Conservation (phyloP, 1,284 basidiomycete species). For the Sporisorium scitamineum region DNA sequence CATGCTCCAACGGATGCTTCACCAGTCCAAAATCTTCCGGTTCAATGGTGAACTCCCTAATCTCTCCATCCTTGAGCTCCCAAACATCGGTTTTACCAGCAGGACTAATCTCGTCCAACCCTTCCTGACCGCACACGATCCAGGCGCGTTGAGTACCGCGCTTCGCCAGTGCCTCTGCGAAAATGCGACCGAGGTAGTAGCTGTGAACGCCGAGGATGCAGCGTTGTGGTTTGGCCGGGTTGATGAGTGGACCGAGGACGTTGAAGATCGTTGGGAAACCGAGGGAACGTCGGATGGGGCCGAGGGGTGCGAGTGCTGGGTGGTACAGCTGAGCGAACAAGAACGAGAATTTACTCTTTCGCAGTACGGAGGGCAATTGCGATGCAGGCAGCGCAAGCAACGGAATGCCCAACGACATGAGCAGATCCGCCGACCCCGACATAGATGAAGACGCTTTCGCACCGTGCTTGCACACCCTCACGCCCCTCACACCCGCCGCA, state of each 20-base stretch:
- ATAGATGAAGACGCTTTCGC: conserved; percentile 92
- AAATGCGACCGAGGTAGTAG: conserved; percentile 83
- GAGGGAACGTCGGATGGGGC: conserved; percentile 84
- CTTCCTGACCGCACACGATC: conserved; percentile 93
- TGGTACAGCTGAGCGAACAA: conserved; percentile 95
- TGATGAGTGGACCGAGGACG: conserved; percentile 91
- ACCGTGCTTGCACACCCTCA: conserved; percentile 95
- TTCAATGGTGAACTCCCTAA: conserved; percentile 53
- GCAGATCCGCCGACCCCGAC: conserved; percentile 92
- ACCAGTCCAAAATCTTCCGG: conserved; percentile 63
- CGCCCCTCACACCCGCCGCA: conserved; percentile 87
- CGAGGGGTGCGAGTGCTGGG: conserved; percentile 84
- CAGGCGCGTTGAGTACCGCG: conserved; percentile 81
- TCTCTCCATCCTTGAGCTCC: conserved; percentile 57
- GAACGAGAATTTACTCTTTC: conserved; percentile 81
- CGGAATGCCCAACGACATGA: conserved; percentile 86
- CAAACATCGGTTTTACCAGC: conserved; percentile 80
- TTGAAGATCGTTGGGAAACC: conserved; percentile 99
- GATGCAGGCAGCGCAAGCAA: conserved; percentile 77
- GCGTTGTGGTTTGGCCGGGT: conserved; percentile 85
- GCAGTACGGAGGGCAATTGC: conserved; percentile 46
- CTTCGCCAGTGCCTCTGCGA: conserved; percentile 79
- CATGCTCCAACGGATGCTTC: conserved; percentile 56
- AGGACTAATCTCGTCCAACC: conserved; percentile 92
- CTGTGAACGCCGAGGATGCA: conserved; percentile 89